Conservation (phyloP, 169 alveolate species). For the Plasmodium gaboni region DNA sequence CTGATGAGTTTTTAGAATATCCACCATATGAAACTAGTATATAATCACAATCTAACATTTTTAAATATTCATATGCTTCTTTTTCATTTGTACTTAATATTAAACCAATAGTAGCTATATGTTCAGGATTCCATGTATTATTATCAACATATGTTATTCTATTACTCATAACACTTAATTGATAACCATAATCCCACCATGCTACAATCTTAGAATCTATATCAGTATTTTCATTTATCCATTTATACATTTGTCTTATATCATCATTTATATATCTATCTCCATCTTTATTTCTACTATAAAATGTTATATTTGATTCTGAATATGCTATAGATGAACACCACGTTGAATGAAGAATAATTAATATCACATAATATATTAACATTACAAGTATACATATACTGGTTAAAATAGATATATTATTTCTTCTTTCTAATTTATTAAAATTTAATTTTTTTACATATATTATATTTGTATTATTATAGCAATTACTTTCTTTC, state of each 20-base stretch:
- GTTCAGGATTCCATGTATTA: conserved; percentile 98
- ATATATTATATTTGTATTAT: neutral
- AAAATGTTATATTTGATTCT: conserved; percentile 76
- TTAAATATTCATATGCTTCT: conserved; percentile 93
- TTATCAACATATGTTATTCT: conserved; percentile 98
- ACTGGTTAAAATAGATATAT: conserved; percentile 22
- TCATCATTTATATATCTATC: conserved; percentile 95
- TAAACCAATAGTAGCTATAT: conserved; percentile 97
- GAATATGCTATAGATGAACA: conserved; percentile 80
- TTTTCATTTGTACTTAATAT: conserved; percentile 92
- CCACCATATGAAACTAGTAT: conserved; percentile 98
- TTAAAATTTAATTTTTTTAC: conserved; percentile 11
- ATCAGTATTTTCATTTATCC: conserved; percentile 97
- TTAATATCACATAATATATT: conserved; percentile 11
- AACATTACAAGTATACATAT: conserved; percentile 8
- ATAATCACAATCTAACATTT: conserved; percentile 95
- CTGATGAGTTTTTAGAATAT: conserved; percentile 94
- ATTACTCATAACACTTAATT: conserved; percentile 96
- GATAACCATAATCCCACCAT: conserved; percentile 99
- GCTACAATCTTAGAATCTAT: conserved; percentile 94
- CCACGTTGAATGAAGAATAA: conserved; percentile 80
- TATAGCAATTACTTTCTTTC: neutral
- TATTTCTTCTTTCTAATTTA: conserved; percentile 2
- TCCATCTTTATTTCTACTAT: conserved; percentile 86
- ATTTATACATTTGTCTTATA: conserved; percentile 98